phyloP scores from a whole-genome alignment of 495 filamentous ascomycete species.

The Neurospora tetrasperma region DNA sequence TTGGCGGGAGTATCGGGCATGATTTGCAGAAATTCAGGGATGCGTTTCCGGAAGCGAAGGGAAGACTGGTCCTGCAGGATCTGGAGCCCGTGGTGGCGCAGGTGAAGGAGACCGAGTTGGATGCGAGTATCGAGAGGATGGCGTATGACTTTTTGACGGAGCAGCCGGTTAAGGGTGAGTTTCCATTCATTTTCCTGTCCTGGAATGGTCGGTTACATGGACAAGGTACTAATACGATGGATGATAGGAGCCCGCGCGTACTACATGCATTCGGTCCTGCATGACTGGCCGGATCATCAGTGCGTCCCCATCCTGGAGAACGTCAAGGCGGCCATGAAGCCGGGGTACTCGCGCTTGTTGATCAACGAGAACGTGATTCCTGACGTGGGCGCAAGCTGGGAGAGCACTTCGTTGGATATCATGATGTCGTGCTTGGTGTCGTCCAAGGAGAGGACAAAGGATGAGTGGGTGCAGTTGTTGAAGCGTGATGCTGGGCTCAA shows the following conservation, averaged over 20 bases:
- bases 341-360: conserved; percentile 39
- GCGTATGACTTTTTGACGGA: conserved; percentile 36
- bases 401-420: conserved; percentile 31
- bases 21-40: conserved; percentile 29
- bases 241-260: conserved; percentile 29
- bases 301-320: conserved; percentile 28
- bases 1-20: conserved; percentile 37
- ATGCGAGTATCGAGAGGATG: conserved; percentile 12
- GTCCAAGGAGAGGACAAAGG: conserved; percentile 23
- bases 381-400: conserved; percentile 30
- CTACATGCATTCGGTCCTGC: conserved; percentile 35
- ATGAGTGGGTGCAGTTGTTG: conserved; percentile 22
- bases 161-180: conserved; percentile 34
- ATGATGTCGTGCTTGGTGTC: conserved; percentile 25
- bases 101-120: conserved; percentile 8
- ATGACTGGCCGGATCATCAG: conserved; percentile 39
- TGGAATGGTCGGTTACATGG: not conserved
- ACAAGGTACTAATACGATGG: not conserved
- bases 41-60: conserved; percentile 19
- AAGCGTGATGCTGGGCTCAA: conserved; percentile 28
- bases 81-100: conserved; percentile 29
- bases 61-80: conserved; percentile 37
- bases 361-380: conserved; percentile 46
- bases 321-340: conserved; percentile 33
- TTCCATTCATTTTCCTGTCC: too few relatives aligned